Conservation (phyloP, 352 stramenopile species). For the Phytophthora pini region DNA sequence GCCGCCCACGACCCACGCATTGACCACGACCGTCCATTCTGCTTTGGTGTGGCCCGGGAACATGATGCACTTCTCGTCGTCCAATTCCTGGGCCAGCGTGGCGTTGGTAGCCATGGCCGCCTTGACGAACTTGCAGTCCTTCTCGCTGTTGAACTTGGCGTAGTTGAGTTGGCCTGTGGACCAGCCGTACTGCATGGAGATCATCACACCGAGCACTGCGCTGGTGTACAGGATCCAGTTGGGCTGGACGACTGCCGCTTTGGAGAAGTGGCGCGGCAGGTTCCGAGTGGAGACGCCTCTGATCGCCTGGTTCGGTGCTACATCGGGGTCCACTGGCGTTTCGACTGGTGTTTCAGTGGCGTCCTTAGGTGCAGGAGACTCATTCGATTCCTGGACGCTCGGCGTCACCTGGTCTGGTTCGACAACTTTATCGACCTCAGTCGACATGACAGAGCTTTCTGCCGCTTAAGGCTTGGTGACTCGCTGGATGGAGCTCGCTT, state of each 20-base stretch:
- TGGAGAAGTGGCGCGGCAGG: slow-evolving; percentile 25
- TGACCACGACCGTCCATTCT: slow-evolving; percentile 45
- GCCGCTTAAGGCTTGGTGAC: background rate
- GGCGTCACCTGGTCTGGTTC: slow-evolving; percentile 18
- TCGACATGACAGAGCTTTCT: slow-evolving; percentile 10
- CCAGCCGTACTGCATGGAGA: slow-evolving; percentile 48
- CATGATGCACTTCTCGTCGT: slow-evolving; percentile 37
- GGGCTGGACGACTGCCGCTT: slow-evolving; percentile 26
- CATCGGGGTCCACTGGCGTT: slow-evolving; percentile 1
- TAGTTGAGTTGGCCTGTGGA: slow-evolving; percentile 47
- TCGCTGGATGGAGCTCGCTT: slow-evolving; percentile 5
- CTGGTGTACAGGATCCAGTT: slow-evolving; percentile 45
- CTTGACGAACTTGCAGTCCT: slow-evolving; percentile 18
- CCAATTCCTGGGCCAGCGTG: background rate
- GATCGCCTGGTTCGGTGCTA: slow-evolving; percentile 9
- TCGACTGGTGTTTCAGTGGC: slow-evolving; percentile 1
- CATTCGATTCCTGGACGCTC: slow-evolving; percentile 1
- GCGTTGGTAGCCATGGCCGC: too few species aligned
- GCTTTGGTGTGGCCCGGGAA: slow-evolving; percentile 44
- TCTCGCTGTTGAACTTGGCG: slow-evolving; percentile 35
- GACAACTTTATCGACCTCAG: slow-evolving; percentile 13
- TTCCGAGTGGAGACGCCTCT: slow-evolving; percentile 25
- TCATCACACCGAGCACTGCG: slow-evolving; percentile 18
- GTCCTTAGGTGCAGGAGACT: background rate
- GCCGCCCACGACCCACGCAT: slow-evolving; percentile 39